Evolutionary conservation across 2,329 filamentous ascomycete species (phyloP), one percentile per base, ranked within the genome.

Genomic region (Spiromastix sp.): DNA sequence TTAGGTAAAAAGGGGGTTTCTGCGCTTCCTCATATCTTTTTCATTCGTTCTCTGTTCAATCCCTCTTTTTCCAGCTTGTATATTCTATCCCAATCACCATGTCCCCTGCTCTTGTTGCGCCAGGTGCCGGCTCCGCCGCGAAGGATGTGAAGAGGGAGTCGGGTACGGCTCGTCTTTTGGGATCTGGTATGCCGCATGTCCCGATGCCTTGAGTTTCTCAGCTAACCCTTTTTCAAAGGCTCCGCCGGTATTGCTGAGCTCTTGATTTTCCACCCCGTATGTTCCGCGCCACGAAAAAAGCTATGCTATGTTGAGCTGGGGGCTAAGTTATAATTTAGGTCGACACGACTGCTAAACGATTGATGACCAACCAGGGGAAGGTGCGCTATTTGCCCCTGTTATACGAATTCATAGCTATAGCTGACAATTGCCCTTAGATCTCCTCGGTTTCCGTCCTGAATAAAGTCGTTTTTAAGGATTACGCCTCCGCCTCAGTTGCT

Each of bases 361-460:
- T 98, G 64, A 98, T 98, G 91, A 95, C 86, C 77, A 95, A 98
- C 66, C 81, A 93, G 61, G 77, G 77, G 56, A 84, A 71, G 66
- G 74, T 83, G 59, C 49, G 63, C 47, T 33, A 36, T 38, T n/a
- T 24, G 7, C 7, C n/a, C 21, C 21, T n/a, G 21, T 24, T 24
- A 7, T 26, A 6, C 10, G 5, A 7, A 13, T 22, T 3, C 22
- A 24, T 15, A 8, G 12, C 10, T 13, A 3, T 16, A 20, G 24
- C 7, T 16, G 19, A 21, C 21, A 31, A 13, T 2, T 15, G 22
- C 13, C 12, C 4, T 24, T 48, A 77, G 71, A 74, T 84, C 49
- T 56, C 64, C 37, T 71, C 66, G 34, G 50, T 65, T 18, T 56
- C 72, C 37, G 77, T 85, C 57, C 68, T 98, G 53, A 96, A 93